These are phyloP conservation scores for Bruguiera sexangula DNA, from an alignment of 345 rosid genomes.

Conservation along the genomic window DNA sequence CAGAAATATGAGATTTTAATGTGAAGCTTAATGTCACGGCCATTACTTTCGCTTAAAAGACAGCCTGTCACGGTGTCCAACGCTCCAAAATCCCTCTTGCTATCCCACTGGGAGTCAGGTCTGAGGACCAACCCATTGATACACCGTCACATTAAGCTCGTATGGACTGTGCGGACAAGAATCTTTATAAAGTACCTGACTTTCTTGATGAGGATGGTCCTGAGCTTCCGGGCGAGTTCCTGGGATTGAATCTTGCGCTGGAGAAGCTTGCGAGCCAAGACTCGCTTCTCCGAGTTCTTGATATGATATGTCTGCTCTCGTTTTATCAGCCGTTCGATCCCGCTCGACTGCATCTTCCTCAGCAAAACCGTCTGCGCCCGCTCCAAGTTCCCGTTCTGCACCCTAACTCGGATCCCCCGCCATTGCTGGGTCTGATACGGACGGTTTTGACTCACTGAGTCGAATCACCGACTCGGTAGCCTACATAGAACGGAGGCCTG, in stretches of 20 bases:
- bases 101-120: too few relatives aligned
- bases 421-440: slow-evolving; percentile 46
- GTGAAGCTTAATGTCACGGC: too few relatives aligned
- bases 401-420: slow-evolving; percentile 85
- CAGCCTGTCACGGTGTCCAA: too few relatives aligned
- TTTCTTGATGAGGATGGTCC: slow-evolving; percentile 41
- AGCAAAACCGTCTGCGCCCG: slow-evolving; percentile 59
- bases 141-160: too few relatives aligned
- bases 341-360: slow-evolving; percentile 79
- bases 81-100: too few relatives aligned
- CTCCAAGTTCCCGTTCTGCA: slow-evolving; percentile 61
- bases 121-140: too few relatives aligned
- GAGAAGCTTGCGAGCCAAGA: slow-evolving; percentile 72
- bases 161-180: too few relatives aligned
- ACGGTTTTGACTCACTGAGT: slow-evolving; percentile 13
- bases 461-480: slow-evolving; percentile 24
- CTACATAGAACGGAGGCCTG: slow-evolving; percentile 1
- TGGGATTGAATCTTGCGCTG: slow-evolving; percentile 62
- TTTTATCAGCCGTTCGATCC: slow-evolving; percentile 84
- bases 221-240: slow-evolving; percentile 73
- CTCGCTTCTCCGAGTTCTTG: slow-evolving; percentile 92
- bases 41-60: too few relatives aligned
- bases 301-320: slow-evolving; percentile 55
- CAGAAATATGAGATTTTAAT: too few relatives aligned
- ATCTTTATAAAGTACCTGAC: slow-evolving; percentile 15